Conservation (phyloP, 768 basidiomycete species). For the Piloderma croceum region DNA sequence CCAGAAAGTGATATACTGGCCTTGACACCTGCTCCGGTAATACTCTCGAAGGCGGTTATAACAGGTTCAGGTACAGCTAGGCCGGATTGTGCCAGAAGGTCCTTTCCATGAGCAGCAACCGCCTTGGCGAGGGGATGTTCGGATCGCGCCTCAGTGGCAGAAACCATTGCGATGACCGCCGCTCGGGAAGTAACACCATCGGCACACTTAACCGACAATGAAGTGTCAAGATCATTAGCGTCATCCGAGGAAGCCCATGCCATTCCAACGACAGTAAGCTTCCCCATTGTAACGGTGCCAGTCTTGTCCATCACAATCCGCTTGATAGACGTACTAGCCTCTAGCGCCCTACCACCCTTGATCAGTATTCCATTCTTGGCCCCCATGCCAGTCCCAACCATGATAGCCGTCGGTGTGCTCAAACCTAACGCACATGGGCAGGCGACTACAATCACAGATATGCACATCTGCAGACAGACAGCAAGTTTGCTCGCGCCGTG, state of each 20-base stretch:
- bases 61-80: constrained; percentile 43
- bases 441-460: constrained; percentile 95
- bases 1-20: constrained; percentile 55
- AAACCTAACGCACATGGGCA: constrained; percentile 97
- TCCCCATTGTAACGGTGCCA: constrained; percentile 95
- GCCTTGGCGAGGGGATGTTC: constrained; percentile 97
- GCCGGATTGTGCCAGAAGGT: constrained; percentile 36
- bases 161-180: constrained; percentile 72
- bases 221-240: constrained; percentile 9
- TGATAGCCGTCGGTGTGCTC: constrained; percentile 96
- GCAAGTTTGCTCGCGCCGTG: constrained; percentile 83
- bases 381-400: constrained; percentile 98
- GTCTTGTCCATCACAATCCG: constrained; percentile 94
- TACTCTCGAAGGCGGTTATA: constrained; percentile 76
- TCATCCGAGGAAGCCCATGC: constrained; percentile 57
- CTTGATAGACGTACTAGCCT: constrained; percentile 80
- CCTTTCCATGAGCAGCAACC: constrained; percentile 76
- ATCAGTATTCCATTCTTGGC: constrained; percentile 96
- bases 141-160: constrained; percentile 83
- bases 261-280: constrained; percentile 71
- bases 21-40: constrained; percentile 85
- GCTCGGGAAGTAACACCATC: constrained; percentile 58
- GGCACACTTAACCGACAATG: constrained; percentile 39
- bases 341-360: constrained; percentile 93
- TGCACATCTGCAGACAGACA: constrained; percentile 93